Percentiles rank a stretch among this genome's conserved stretches.
Evolutionary conservation across 2,329 filamentous ascomycete genomes (phyloP).

Genomic region (Paraconiothyrium sp.): DNA sequence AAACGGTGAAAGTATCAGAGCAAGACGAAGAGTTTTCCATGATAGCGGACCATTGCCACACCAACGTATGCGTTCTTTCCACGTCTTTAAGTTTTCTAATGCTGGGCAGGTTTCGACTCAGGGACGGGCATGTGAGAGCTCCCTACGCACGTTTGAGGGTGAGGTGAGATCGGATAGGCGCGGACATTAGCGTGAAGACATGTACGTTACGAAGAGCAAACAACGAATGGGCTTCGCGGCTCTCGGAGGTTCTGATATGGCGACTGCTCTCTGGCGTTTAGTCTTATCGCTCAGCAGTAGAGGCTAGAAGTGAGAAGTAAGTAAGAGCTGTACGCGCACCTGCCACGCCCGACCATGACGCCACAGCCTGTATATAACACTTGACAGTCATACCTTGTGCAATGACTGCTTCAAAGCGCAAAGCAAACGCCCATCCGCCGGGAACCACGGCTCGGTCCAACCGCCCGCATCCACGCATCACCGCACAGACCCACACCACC

Average conservation of each 20-base stretch:
- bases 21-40: too few species aligned
- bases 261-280: not conserved
- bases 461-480: not conserved
- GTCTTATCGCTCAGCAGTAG: not conserved
- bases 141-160: not conserved
- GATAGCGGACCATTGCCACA: too few species aligned
- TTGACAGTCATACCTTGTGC: not conserved
- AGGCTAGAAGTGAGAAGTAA: not conserved
- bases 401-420: not conserved
- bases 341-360: slow-evolving; percentile 3
- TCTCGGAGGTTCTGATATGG: not conserved
- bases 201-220: slow-evolving; percentile 1
- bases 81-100: too few species aligned
- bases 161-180: slow-evolving; percentile 9
- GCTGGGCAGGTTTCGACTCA: not conserved
- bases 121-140: not conserved
- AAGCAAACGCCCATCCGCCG: not conserved
- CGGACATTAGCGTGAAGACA: slow-evolving; percentile 7
- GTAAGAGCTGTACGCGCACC: not conserved
- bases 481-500: not conserved
- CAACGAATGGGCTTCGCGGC: not conserved
- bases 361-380: not conserved
- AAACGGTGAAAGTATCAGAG: too few species aligned
- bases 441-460: slow-evolving; percentile 2
- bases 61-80: too few species aligned